These are phyloP conservation scores for Cladophialophora psammophila DNA, from an alignment of 2,329 filamentous ascomycete genomes.

Conservation along the genomic window DNA sequence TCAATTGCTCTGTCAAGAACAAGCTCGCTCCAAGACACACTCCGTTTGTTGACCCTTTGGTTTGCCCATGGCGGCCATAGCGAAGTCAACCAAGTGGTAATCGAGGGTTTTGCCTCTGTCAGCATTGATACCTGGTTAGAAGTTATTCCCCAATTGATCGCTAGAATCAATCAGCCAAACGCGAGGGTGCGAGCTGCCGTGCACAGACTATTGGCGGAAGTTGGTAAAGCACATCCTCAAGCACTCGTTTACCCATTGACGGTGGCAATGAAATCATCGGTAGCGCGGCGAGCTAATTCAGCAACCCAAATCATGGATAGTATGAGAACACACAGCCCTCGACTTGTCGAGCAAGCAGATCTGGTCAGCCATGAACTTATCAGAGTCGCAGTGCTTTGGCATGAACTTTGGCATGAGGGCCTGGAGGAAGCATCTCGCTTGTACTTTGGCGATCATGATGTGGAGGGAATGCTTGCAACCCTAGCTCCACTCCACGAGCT, in stretches of 20 bases:
- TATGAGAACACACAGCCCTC: conserved; percentile 93
- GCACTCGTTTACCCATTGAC: conserved; percentile 96
- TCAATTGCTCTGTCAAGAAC: conserved; percentile 91
- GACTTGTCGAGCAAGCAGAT: conserved; percentile 92
- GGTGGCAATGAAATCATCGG: conserved; percentile 96
- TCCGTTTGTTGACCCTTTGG: conserved; percentile 92
- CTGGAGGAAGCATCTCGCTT: conserved; percentile 94
- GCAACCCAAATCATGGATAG: conserved; percentile 96
- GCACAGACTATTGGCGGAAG: conserved; percentile 88
- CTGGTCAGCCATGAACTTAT: conserved; percentile 96
- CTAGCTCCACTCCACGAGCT: conserved; percentile 90
- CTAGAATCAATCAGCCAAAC: conserved; percentile 96
- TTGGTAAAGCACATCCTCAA: conserved; percentile 93
- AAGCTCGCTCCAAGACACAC: conserved; percentile 93
- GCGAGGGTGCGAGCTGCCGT: conserved; percentile 86
- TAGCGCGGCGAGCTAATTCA: conserved; percentile 81
- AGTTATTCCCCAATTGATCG: conserved; percentile 96
- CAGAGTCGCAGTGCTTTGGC: conserved; percentile 95
- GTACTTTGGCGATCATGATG: conserved; percentile 97
- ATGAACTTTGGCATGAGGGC: conserved; percentile 98
- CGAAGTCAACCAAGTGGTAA: conserved; percentile 88
- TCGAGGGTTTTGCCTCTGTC: conserved; percentile 87
- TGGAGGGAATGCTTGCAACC: conserved; percentile 94
- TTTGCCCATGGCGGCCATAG: conserved; percentile 88
- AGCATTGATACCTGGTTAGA: conserved; percentile 98